These are phyloP conservation scores for Stagonosporopsis chrysanthemi DNA, from an alignment of 2,329 filamentous ascomycete species.

Conservation along the genomic window DNA sequence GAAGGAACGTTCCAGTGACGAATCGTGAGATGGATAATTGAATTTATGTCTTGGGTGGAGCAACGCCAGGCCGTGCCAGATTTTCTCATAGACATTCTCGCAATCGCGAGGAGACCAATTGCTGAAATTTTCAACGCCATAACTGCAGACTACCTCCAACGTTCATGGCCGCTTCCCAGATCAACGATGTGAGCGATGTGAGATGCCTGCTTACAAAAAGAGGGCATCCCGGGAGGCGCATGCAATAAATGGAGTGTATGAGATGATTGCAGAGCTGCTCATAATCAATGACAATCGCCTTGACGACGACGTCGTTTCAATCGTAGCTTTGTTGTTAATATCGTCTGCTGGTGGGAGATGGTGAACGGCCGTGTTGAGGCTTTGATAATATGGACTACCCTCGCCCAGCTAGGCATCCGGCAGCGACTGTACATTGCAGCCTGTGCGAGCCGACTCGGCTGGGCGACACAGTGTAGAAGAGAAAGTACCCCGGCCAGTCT, in stretches of 20 bases:
- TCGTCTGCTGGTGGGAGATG: neutral
- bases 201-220: neutral
- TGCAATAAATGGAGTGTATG: neutral
- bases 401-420: neutral
- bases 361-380: neutral
- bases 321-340: neutral
- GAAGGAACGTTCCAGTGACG: neutral
- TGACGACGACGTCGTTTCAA: neutral
- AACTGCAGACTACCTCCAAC: neutral
- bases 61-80: neutral
- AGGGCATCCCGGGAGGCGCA: neutral
- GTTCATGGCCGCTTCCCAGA: neutral
- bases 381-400: neutral
- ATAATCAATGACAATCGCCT: neutral
- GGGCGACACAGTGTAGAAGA: neutral
- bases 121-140: neutral
- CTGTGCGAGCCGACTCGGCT: neutral
- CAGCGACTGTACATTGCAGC: neutral
- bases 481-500: neutral
- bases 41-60: neutral
- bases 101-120: neutral
- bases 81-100: neutral
- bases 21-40: neutral
- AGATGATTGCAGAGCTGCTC: neutral
- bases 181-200: neutral